These are phyloP conservation scores for Zalaria obscura DNA, from an alignment of 2,329 filamentous ascomycete genomes.

Conservation along the genomic window DNA sequence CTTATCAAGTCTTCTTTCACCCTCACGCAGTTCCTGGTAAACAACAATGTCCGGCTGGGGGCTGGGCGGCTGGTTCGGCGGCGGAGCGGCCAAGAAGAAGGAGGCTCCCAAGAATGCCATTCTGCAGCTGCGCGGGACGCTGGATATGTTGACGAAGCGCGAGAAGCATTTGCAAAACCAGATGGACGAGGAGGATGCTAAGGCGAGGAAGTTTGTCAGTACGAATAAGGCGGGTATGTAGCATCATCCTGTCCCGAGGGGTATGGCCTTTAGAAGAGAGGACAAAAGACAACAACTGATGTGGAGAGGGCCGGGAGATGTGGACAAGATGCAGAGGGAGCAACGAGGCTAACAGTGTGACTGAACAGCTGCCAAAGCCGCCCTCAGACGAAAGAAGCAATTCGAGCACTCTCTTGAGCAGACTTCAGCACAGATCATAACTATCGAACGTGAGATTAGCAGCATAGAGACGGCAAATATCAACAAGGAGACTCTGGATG, in stretches of 20 bases:
- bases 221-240: constrained; percentile 79
- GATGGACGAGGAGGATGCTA: constrained; percentile 81
- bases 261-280: background rate
- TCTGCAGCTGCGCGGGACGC: constrained; percentile 68
- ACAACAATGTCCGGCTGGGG: constrained; percentile 40
- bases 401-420: constrained; percentile 87
- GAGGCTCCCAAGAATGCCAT: constrained; percentile 96
- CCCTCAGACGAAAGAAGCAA: constrained; percentile 84
- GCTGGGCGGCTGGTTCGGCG: constrained; percentile 73
- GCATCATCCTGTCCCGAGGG: background rate
- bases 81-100: constrained; percentile 68
- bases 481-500: constrained; percentile 88
- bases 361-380: constrained; percentile 66
- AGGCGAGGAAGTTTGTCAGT: constrained; percentile 77
- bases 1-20: too few species aligned
- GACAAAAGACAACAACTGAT: background rate
- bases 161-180: constrained; percentile 82
- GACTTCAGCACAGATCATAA: constrained; percentile 76
- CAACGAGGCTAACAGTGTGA: constrained; percentile 3
- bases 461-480: constrained; percentile 97
- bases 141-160: constrained; percentile 96
- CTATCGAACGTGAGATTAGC: constrained; percentile 89
- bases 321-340: constrained; percentile 6
- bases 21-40: background rate
- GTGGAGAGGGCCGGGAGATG: too few species aligned